A percentile compares a stretch with the other conserved stretches of the same genome.
Evolutionary conservation across 179 eudicot genomes (phyloP).

Genomic region (Beta lomatogona): DNA sequence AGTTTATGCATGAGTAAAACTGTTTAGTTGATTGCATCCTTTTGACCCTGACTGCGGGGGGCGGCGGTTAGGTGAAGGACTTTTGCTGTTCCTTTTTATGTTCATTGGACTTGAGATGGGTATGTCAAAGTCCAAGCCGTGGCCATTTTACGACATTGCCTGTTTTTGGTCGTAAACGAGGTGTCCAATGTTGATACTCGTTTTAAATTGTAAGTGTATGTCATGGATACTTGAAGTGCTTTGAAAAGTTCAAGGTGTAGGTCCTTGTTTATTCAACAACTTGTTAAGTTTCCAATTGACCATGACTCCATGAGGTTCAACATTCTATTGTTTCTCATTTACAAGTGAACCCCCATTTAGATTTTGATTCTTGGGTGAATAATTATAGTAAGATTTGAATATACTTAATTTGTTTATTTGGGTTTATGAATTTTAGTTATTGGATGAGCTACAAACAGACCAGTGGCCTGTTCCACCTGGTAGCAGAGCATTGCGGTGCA

Average conservation of each 20-base stretch:
- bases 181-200: background rate
- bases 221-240: background rate
- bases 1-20: background rate
- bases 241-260: background rate
- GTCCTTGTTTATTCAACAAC: background rate
- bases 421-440: constrained; percentile 47
- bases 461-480: constrained; percentile 93
- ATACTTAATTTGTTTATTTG: constrained; percentile 8
- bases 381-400: background rate
- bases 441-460: constrained; percentile 87
- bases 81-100: background rate
- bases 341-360: background rate
- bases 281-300: background rate
- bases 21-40: background rate
- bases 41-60: background rate
- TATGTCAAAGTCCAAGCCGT: background rate
- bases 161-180: background rate
- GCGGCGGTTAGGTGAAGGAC: background rate
- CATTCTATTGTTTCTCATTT: background rate
- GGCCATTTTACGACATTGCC: no score
- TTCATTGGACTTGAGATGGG: background rate
- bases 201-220: background rate
- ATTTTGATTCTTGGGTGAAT: background rate
- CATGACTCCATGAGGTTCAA: background rate
- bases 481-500: constrained; percentile 81